These are phyloP conservation scores for Raphanus sativus DNA, from an alignment of 345 rosid species.

Conservation along the genomic window DNA sequence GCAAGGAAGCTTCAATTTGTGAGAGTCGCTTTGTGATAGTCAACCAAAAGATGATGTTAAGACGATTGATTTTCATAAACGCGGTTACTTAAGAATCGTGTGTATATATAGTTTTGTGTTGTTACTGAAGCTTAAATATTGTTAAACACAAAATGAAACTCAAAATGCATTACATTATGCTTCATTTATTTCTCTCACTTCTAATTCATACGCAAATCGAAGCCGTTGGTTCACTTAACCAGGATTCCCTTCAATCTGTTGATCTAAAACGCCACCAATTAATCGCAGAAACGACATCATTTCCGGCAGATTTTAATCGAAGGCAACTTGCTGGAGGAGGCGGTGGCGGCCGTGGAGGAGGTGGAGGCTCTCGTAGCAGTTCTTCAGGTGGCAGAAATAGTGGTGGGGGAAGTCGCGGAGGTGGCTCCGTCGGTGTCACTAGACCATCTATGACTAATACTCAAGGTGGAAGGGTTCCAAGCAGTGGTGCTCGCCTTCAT, in stretches of 20 bases:
- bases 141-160: no score
- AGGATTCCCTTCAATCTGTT: background rate
- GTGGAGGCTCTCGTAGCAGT: slow-evolving; percentile 25
- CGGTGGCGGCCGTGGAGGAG: slow-evolving; percentile 20
- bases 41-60: no score
- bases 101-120: no score
- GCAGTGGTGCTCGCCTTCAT: background rate
- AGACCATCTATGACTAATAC: background rate
- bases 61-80: no score
- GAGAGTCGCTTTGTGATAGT: no score
- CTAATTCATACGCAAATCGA: slow-evolving; percentile 9
- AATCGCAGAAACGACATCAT: background rate
- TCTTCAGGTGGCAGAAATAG: slow-evolving; percentile 30
- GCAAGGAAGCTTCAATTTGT: no score
- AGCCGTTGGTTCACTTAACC: slow-evolving; percentile 20
- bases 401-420: slow-evolving; percentile 21
- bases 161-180: background rate
- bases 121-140: no score
- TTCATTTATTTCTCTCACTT: slow-evolving; percentile 8
- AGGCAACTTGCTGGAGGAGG: slow-evolving; percentile 29
- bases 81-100: no score
- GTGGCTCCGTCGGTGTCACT: slow-evolving; percentile 16
- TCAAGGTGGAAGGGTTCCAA: slow-evolving; percentile 3
- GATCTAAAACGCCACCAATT: slow-evolving; percentile 11
- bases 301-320: background rate